Evolutionary conservation across 306 rosid genomes (phyloP).

Genomic region (Alnus rubra): DNA sequence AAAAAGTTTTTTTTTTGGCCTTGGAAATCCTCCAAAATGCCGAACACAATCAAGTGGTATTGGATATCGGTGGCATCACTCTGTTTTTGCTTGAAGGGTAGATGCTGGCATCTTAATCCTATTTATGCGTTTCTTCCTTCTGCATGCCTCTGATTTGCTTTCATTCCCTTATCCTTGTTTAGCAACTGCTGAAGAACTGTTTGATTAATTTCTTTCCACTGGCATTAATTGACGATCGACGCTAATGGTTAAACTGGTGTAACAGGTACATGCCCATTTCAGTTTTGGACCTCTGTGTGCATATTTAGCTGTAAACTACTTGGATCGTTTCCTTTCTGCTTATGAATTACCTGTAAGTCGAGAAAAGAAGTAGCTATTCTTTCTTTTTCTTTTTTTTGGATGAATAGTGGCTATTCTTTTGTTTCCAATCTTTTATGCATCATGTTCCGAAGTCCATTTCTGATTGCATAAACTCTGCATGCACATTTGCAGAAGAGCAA

Average conservation of each 20-base stretch:
- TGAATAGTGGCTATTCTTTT: neutral
- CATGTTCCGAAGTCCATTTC: constrained; percentile 11
- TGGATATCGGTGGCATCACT: neutral
- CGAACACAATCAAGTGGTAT: neutral
- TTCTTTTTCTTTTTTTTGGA: too few species aligned
- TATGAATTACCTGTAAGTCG: constrained; percentile 89
- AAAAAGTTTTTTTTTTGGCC: neutral
- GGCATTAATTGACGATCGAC: constrained; percentile 21
- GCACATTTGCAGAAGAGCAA: constrained; percentile 55
- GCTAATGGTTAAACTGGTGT: constrained; percentile 14
- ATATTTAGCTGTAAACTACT: constrained; percentile 77
- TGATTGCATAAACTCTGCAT: constrained; percentile 10
- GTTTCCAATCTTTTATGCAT: neutral
- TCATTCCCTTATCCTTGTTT: neutral
- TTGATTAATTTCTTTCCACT: constrained; percentile 14
- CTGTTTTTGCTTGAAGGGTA: neutral
- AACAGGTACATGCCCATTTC: constrained; percentile 72
- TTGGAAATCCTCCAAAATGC: neutral
- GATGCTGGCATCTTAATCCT: too few species aligned
- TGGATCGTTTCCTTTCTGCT: constrained; percentile 88
- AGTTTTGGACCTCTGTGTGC: constrained; percentile 82
- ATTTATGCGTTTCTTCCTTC: neutral
- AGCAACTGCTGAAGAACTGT: constrained; percentile 6
- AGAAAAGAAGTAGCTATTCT: constrained; percentile 6
- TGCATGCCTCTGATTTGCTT: neutral